These are phyloP conservation scores for Hortaea sp. DNA, from an alignment of 2,329 filamentous ascomycete genomes.

Conservation along the genomic window DNA sequence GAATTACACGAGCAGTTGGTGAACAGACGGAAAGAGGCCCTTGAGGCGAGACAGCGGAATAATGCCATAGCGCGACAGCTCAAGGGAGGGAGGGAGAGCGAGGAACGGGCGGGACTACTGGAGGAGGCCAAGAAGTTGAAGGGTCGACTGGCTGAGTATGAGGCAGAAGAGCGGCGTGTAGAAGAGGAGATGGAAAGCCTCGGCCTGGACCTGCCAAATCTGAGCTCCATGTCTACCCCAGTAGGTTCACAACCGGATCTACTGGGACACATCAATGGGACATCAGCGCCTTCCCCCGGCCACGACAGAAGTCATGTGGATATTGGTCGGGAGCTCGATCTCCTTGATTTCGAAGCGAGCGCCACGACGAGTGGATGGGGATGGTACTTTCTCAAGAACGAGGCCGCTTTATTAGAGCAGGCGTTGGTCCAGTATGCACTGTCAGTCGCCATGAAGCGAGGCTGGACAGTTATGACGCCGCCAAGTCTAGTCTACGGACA, in stretches of 20 bases:
- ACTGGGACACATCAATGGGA: slow-evolving; percentile 69
- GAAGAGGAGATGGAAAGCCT: slow-evolving; percentile 60
- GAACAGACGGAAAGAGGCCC: slow-evolving; percentile 47
- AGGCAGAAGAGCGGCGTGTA: slow-evolving; percentile 51
- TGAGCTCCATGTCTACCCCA: slow-evolving; percentile 69
- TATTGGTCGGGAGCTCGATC: slow-evolving; percentile 72
- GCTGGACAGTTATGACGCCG: slow-evolving; percentile 73
- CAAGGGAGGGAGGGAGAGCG: slow-evolving; percentile 28
- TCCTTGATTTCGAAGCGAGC: slow-evolving; percentile 82
- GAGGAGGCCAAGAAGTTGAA: slow-evolving; percentile 58
- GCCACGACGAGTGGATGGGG: slow-evolving; percentile 86
- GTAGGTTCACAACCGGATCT: slow-evolving; percentile 55
- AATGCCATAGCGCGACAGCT: slow-evolving; percentile 52
- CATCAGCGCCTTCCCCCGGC: slow-evolving; percentile 20
- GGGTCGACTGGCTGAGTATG: slow-evolving; percentile 48
- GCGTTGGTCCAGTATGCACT: slow-evolving; percentile 83
- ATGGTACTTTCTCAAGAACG: slow-evolving; percentile 93
- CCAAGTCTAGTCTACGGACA: slow-evolving; percentile 88
- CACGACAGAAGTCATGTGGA: slow-evolving; percentile 44
- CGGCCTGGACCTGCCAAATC: slow-evolving; percentile 73
- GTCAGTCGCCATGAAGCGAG: slow-evolving; percentile 56
- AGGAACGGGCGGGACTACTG: slow-evolving; percentile 36
- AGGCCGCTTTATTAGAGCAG: slow-evolving; percentile 88
- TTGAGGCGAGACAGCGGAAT: slow-evolving; percentile 53
- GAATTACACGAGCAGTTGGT: slow-evolving; percentile 38